Base-by-base conservation (phyloP, 495 filamentous ascomycete genomes). In the Niebla homalea region DNA sequence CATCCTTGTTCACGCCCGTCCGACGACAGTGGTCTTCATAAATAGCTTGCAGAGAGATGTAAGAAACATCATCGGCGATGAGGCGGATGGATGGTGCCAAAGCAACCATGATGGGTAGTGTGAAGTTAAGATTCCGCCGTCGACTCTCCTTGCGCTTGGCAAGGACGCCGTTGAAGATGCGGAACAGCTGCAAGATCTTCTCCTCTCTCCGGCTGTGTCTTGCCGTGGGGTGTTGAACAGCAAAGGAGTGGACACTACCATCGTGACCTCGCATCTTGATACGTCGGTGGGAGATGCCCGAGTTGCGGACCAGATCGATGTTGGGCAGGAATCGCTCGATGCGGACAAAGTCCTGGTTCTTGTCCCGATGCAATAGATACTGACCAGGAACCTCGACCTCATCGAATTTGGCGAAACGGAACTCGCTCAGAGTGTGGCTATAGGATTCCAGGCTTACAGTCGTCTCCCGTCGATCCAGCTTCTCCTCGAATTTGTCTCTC, bases 331-430 rank as follows among this genome's bases (percentile, higher is more conserved):
- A 96, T 25, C 90, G 81, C 61, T 99, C 93, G 51, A 99, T 95
- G 23, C 87, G 82, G 50, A 97, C 80, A 60, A 99, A 97, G 62
- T 97, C 93, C 58, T 92, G 85, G 61, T 97, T 97, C 75, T 97
- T 97, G 62, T 99, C 93, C 60, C 88, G 89, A 64, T 94, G 93
- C 56, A 89, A 77, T 42, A 99, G 71, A 62, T 99, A 99, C 64
- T 99, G 93, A 2, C 93, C 93, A 1, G 93, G 93, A 40, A 99
- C 80, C 67, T 99, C 93, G 39, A 99, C 90, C 54, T 97, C 93
- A 62, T 99, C 93, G 56, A 97, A 95, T 62, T 95, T 96, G 60
- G 88, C 81, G 70, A 94, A 97, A 42, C 86, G 76, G 70, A 97
- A 97, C 62, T 97, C 93, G 68, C 87, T 95, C 41, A 99, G 77